These are phyloP conservation scores for Byssochlamys sp. DNA, from an alignment of 2,329 filamentous ascomycete genomes.

Conservation along the genomic window DNA sequence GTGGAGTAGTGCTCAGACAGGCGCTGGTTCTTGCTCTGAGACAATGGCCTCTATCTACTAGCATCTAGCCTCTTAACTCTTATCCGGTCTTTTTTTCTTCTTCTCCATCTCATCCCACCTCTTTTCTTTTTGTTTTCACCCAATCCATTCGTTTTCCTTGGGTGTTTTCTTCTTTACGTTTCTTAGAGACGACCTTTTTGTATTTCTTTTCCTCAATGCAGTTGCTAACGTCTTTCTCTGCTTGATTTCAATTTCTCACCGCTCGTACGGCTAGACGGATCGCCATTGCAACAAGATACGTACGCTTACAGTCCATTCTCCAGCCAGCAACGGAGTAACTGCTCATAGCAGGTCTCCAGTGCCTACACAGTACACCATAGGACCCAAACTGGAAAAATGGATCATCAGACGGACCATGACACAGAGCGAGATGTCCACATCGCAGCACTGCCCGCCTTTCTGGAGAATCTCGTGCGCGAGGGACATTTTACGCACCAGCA, in stretches of 20 bases:
- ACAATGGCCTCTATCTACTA: not conserved
- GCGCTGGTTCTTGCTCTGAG: not conserved
- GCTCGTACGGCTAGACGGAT: not conserved
- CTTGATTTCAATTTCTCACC: not conserved
- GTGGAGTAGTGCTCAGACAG: not conserved
- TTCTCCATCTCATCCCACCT: not conserved
- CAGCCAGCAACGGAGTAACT: not conserved
- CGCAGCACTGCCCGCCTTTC: not conserved
- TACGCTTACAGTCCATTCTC: not conserved
- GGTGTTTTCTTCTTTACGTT: not conserved
- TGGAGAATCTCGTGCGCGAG: constrained; percentile 3
- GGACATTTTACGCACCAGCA: constrained; percentile 5
- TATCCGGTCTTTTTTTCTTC: not conserved
- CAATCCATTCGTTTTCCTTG: not conserved
- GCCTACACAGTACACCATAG: not conserved
- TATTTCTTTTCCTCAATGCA: not conserved
- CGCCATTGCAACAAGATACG: not conserved
- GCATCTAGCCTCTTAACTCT: not conserved
- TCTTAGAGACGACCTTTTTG: not conserved
- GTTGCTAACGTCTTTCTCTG: not conserved
- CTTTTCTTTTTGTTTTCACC: not conserved
- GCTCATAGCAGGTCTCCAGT: not conserved
- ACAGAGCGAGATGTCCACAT: not conserved
- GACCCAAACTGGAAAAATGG: not conserved
- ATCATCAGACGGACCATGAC: not conserved